These are phyloP conservation scores for Entomortierella lignicola DNA, from an alignment of 192 early-diverging fungal genomes.

Conservation along the genomic window DNA sequence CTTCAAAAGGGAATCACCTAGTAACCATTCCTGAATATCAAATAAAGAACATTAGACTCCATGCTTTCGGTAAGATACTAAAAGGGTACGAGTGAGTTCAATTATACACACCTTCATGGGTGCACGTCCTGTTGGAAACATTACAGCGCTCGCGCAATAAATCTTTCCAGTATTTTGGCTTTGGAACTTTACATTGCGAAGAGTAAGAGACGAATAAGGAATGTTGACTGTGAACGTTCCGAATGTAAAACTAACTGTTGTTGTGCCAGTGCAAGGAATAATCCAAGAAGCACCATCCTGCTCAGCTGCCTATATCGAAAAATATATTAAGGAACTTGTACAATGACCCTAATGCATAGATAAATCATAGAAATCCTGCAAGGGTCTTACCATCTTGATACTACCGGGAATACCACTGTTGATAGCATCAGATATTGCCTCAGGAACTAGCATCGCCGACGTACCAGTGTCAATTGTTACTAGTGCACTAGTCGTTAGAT, in stretches of 20 bases:
- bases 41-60: too few relatives aligned
- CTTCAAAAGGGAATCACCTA: constrained; percentile 64
- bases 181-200: constrained; percentile 32
- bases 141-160: constrained; percentile 44
- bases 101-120: constrained; percentile 9
- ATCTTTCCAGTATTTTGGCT: background rate
- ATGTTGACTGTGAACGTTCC: constrained; percentile 21
- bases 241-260: constrained; percentile 33
- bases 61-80: too few relatives aligned
- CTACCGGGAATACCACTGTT: constrained; percentile 58
- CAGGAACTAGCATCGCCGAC: constrained; percentile 61
- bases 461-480: constrained; percentile 71
- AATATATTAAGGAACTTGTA: background rate
- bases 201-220: constrained; percentile 42
- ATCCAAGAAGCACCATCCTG: constrained; percentile 23
- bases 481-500: background rate
- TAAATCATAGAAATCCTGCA: too few relatives aligned
- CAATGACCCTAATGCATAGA: background rate
- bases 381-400: constrained; percentile 2
- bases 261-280: constrained; percentile 52
- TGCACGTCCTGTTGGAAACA: constrained; percentile 21
- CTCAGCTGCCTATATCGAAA: background rate
- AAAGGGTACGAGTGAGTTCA: too few relatives aligned
- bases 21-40: constrained; percentile 50
- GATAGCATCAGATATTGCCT: constrained; percentile 40